phyloP scores from a whole-genome alignment of 306 rosid species.

The Citrullus mucosospermus region DNA sequence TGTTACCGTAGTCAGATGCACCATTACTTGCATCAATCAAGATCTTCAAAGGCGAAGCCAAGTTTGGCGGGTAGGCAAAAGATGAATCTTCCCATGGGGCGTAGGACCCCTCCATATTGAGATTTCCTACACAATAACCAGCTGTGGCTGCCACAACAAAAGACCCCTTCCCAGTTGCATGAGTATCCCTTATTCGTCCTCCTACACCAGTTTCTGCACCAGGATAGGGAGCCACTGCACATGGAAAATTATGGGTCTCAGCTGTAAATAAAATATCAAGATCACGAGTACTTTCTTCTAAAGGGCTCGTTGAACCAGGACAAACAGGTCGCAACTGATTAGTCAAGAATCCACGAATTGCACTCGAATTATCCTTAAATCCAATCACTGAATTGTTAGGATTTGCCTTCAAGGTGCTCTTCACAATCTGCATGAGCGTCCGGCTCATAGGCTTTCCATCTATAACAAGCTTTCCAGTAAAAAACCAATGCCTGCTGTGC shows the following conservation, averaged over 20 bases:
- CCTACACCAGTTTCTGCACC: constrained; percentile 96
- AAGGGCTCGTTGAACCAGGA: background rate
- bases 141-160: constrained; percentile 86
- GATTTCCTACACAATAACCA: constrained; percentile 95
- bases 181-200: constrained; percentile 92
- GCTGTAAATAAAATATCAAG: background rate
- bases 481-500: constrained; percentile 95
- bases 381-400: constrained; percentile 82
- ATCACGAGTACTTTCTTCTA: background rate
- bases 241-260: constrained; percentile 76
- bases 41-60: constrained; percentile 81
- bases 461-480: constrained; percentile 58
- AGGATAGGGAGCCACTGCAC: constrained; percentile 96
- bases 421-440: constrained; percentile 91
- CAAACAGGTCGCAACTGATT: constrained; percentile 22
- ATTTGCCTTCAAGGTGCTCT: constrained; percentile 45
- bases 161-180: constrained; percentile 91
- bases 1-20: constrained; percentile 91
- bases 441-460: constrained; percentile 55
- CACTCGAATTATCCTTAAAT: constrained; percentile 93
- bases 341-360: constrained; percentile 65
- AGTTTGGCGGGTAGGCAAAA: constrained; percentile 66
- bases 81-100: constrained; percentile 94
- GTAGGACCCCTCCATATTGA: constrained; percentile 46
- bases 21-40: constrained; percentile 83